Evolutionary conservation across 2,329 filamentous ascomycete species (phyloP), one percentile per base, ranked within the genome.

Genomic region (Verticillium longisporum): DNA sequence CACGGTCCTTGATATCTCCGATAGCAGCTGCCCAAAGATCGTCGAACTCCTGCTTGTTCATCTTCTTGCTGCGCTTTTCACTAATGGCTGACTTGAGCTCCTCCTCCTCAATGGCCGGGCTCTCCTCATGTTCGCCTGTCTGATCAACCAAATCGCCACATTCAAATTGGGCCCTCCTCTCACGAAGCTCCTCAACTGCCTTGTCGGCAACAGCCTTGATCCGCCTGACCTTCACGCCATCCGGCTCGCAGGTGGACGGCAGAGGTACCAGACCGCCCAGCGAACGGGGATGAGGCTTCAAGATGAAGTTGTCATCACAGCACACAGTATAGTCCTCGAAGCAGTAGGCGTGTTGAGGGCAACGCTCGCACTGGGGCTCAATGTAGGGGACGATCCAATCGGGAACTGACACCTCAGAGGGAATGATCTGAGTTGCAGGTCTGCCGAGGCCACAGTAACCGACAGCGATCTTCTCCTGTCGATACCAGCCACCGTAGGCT

Each of bases 381-480:
- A 92, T 80, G 5, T 93, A 75, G 10, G 86, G 79, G 57, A 86
- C 80, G 9, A 90, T 80, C 80, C 87, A 90, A 56, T 91, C 86
- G 3, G 94, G 93, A 18, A 97, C 74, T 0, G 78, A 75, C 41
- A 80, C 68, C 31, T 81, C 74, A 11, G 73, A 70, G 11, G 82
- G 81, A 21, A 85, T 72, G 34, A 86, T 70, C 65, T 78, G 70
- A 36, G 75, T 78, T 2, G 81, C 84, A 56, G 85, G 80, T 59
- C 88, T 85, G 31, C 90, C 95, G 59, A 96, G 84, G 13, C 93
- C 92, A 72, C 95, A 99, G 71, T 96, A 99, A 37, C 96, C 95
- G 21, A 98, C 91, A 15, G 91, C 89, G n/a, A 97, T 80, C 80
- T 98, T 98, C 75, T 99, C 95, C 71, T 97, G 91, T 57, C 94